Base-by-base conservation (phyloP, 306 rosid species). In the Vigna reflexopilosa region DNA sequence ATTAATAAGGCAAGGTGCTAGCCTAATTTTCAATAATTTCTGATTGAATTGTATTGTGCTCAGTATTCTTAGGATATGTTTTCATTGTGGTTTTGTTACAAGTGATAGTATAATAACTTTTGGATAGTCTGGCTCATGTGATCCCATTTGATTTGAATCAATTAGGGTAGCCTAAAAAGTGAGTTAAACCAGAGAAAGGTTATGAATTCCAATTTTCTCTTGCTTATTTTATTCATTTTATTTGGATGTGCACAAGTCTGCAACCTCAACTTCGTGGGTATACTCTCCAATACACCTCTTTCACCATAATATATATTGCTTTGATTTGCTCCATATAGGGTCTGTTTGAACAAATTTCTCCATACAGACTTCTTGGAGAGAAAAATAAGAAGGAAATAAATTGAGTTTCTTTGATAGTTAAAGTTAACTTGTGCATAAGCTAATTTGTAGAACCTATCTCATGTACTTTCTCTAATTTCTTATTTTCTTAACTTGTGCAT, bases 71-170 rank as follows among this genome's bases (percentile, higher is more conserved):
- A 2, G 1, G 56, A 42, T 71, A 12, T 30, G 2, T 0, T 52
- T 42, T 67, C 34, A 17, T 30, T 28, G 9, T 73, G 61, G 52
- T 62, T 72, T 64, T 32, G 12, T 0, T 26, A 40, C 20, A 40
- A 40, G 50, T 63, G 28, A 26, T 26, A 42, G 26, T 72, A 12
- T 28, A 72, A 50, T 26, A 59, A 28, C 77, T 17, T 52, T 14
- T 17, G 36, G 63, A 38, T 47, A 75, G 36, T 45, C 16, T 17
- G 34, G 22, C 57, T 0, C 36, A 16, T 42, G 57, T 11, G 45
- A 24, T 66, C 17, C 40, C 34, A 54, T 38, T 77, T 77, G 57
- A 66, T 40, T 77, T 77, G 47, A 34, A 52, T 67, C 17, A 77
- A 36, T 52, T 24, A 54, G 52, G 20, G 9, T 17, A 32, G 9